Evolutionary conservation across 768 basidiomycete species (phyloP).

Genomic region (Sutorius australiensis): DNA sequence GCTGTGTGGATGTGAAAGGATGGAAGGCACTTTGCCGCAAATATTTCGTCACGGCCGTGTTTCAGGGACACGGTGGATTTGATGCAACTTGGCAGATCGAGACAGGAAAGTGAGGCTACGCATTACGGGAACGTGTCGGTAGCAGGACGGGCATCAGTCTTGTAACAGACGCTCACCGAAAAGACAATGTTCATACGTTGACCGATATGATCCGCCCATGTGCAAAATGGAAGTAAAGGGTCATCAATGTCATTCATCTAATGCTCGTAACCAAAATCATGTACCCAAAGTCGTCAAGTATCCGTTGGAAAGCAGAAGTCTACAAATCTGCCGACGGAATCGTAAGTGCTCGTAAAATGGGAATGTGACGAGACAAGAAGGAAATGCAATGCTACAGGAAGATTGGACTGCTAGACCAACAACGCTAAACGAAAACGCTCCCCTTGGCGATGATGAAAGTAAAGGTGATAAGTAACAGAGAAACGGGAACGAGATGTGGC

Average conservation of each 20-base stretch:
- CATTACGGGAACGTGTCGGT: background rate
- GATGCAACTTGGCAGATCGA: background rate
- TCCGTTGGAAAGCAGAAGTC: conserved; percentile 28
- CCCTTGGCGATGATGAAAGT: conserved; percentile 35
- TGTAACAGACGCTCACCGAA: background rate
- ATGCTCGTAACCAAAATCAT: conserved; percentile 25
- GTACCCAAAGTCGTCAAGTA: conserved; percentile 18
- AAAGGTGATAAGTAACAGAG: conserved; percentile 34
- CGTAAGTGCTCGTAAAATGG: conserved; percentile 16
- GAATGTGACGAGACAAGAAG: conserved; percentile 14
- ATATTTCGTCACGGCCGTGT: background rate
- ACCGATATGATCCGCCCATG: conserved; percentile 12
- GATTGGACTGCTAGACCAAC: conserved; percentile 27
- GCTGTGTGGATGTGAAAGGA: conserved; percentile 7
- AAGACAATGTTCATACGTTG: background rate
- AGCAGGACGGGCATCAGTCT: background rate
- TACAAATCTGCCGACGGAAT: conserved; percentile 28
- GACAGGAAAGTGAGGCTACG: background rate
- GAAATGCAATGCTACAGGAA: conserved; percentile 37
- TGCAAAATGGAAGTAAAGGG: conserved; percentile 11
- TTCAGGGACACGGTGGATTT: background rate
- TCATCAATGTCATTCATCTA: conserved; percentile 25
- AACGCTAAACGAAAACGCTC: conserved; percentile 26
- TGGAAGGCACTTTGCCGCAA: conserved; percentile 3
- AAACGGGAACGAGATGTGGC: conserved; percentile 20